Conservation (phyloP, 2,329 filamentous ascomycete species). For the Xylariaceae sp. region DNA sequence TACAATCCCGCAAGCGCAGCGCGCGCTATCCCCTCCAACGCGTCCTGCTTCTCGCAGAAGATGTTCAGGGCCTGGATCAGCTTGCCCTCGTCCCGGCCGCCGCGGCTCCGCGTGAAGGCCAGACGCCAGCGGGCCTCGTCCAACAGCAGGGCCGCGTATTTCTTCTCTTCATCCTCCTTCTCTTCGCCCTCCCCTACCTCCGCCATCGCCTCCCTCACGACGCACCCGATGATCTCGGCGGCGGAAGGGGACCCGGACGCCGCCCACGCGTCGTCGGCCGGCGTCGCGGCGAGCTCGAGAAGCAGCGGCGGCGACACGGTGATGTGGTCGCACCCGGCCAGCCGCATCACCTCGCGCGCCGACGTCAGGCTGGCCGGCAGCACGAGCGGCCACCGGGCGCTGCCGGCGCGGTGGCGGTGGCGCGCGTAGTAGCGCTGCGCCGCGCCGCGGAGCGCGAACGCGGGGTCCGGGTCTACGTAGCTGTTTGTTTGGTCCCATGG, state of each 20-base stretch:
- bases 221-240: too few relatives aligned
- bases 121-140: conserved; percentile 42
- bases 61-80: conserved; percentile 49
- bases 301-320: conserved; percentile 50
- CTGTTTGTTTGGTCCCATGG: conserved; percentile 19
- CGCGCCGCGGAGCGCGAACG: conserved; percentile 41
- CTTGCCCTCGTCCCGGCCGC: conserved; percentile 42
- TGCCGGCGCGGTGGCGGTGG: too few relatives aligned
- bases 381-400: conserved; percentile 43
- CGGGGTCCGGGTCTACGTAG: conserved; percentile 40
- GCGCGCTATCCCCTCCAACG: conserved; percentile 40
- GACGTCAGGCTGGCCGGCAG: conserved; percentile 51
- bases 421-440: conserved; percentile 46
- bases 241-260: conserved; percentile 23
- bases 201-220: conserved; percentile 14
- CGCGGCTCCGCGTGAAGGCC: conserved; percentile 40
- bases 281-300: conserved; percentile 33
- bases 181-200: conserved; percentile 7
- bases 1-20: too few relatives aligned
- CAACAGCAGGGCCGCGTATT: conserved; percentile 18
- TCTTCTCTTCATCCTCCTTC: conserved; percentile 5
- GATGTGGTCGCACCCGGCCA: conserved; percentile 51
- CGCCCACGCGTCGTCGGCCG: conserved; percentile 23
- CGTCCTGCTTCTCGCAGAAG: conserved; percentile 48
- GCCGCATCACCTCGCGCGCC: conserved; percentile 47